phyloP scores from a whole-genome alignment of 495 filamentous ascomycete genomes.

The Lentithecium fluviatile region DNA sequence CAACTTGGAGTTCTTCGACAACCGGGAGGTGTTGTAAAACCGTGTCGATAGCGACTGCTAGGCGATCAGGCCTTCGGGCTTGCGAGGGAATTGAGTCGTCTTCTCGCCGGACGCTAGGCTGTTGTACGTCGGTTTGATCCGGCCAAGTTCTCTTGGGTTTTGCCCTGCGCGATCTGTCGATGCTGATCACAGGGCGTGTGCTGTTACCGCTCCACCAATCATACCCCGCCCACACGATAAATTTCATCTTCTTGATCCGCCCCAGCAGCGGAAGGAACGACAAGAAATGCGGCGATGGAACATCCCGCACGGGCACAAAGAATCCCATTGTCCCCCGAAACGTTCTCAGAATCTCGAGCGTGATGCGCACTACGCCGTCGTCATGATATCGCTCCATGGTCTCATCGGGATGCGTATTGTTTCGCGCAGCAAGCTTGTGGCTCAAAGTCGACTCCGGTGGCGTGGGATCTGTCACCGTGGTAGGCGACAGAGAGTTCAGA shows the following conservation, averaged over 20 bases:
- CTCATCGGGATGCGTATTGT: slow-evolving; percentile 3
- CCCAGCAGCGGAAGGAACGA: slow-evolving; percentile 14
- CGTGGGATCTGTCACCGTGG: background rate
- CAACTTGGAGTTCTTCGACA: slow-evolving; percentile 19
- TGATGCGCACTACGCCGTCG: slow-evolving; percentile 14
- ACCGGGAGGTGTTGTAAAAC: slow-evolving; percentile 10
- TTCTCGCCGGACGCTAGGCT: background rate
- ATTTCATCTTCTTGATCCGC: slow-evolving; percentile 10
- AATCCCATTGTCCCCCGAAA: slow-evolving; percentile 5
- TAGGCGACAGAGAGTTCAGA: background rate
- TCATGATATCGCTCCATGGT: slow-evolving; percentile 4
- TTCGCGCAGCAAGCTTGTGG: background rate
- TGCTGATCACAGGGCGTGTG: background rate
- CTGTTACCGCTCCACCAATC: slow-evolving; percentile 18
- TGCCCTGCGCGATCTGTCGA: background rate
- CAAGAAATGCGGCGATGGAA: slow-evolving; percentile 19
- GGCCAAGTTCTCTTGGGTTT: slow-evolving; percentile 1
- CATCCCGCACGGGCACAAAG: slow-evolving; percentile 5
- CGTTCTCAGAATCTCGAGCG: slow-evolving; percentile 1
- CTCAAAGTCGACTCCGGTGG: background rate
- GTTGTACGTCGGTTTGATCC: slow-evolving; percentile 11
- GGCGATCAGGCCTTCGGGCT: slow-evolving; percentile 1
- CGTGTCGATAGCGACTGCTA: slow-evolving; percentile 1
- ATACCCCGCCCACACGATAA: slow-evolving; percentile 17
- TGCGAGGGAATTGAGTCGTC: background rate